Conservation (phyloP, 1,139 yeast species). For the Pichia sp. region DNA sequence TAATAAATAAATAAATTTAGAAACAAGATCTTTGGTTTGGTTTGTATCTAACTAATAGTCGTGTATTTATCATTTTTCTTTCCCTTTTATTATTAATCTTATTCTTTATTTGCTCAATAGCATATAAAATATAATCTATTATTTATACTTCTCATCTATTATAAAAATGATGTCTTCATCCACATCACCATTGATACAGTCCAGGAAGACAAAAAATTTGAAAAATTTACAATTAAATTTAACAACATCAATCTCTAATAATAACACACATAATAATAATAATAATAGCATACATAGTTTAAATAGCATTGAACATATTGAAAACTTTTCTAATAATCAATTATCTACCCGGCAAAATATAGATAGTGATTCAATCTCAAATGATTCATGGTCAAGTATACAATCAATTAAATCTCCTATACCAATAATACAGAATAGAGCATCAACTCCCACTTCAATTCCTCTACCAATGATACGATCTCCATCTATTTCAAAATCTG, state of each 20-base stretch:
- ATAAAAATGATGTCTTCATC: background rate
- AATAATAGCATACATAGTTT: no score
- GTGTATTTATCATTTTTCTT: no score
- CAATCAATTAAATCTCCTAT: constrained; percentile 1
- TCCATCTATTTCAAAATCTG: constrained; percentile 1
- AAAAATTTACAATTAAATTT: constrained; percentile 33
- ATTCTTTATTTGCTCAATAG: no score
- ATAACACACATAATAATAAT: background rate
- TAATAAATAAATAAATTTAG: no score
- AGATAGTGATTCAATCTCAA: constrained; percentile 16
- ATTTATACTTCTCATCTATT: no score
- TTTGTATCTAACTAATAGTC: no score
- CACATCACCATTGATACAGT: constrained; percentile 1
- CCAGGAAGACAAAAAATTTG: constrained; percentile 27
- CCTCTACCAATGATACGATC: background rate
- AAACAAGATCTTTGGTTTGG: no score
- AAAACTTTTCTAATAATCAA: no score
- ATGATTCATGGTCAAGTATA: constrained; percentile 4
- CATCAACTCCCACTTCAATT: background rate
- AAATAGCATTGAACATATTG: no score
- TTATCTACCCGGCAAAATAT: no score
- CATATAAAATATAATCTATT: no score
- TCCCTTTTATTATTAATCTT: no score
- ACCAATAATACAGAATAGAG: background rate
- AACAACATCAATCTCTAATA: constrained; percentile 14